A percentile compares a stretch with the other conserved stretches of the same genome.
These are phyloP conservation scores for Diaporthe destruens DNA, from an alignment of 2,329 filamentous ascomycete species.

Conservation along the genomic window DNA sequence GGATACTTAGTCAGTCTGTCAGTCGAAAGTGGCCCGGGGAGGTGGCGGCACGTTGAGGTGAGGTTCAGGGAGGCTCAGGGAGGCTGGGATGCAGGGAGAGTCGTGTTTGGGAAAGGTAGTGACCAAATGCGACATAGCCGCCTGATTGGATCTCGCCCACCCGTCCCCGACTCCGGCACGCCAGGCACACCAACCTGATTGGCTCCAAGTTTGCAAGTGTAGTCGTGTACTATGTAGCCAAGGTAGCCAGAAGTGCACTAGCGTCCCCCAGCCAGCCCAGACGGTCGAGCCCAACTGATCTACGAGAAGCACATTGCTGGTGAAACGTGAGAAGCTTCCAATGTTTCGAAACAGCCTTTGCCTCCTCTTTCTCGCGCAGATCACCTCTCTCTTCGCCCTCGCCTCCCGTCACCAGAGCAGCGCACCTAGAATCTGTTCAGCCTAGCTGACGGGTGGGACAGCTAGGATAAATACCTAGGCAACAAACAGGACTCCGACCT, in stretches of 20 bases:
- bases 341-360: constrained; percentile 26
- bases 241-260: no score
- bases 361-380: neutral
- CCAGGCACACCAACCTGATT: constrained; percentile 1
- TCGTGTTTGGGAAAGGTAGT: constrained; percentile 40
- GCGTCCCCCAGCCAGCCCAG: no score
- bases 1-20: neutral
- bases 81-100: constrained; percentile 10
- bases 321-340: constrained; percentile 34
- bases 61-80: neutral
- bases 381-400: neutral
- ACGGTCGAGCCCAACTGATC: constrained; percentile 27
- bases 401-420: neutral
- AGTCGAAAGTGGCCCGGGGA: neutral
- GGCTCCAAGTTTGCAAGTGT: neutral
- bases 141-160: constrained; percentile 12
- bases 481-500: neutral
- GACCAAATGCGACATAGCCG: no score
- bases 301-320: constrained; percentile 7
- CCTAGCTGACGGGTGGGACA: neutral
- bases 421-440: no score
- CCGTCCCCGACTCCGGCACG: neutral
- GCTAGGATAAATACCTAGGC: constrained; percentile 6
- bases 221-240: no score
- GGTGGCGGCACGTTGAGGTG: neutral